Percentiles rank a stretch among this genome's conserved stretches.
phyloP scores from a whole-genome alignment of 192 early-diverging fungal species.

The Spizellomyces punctatus region DNA sequence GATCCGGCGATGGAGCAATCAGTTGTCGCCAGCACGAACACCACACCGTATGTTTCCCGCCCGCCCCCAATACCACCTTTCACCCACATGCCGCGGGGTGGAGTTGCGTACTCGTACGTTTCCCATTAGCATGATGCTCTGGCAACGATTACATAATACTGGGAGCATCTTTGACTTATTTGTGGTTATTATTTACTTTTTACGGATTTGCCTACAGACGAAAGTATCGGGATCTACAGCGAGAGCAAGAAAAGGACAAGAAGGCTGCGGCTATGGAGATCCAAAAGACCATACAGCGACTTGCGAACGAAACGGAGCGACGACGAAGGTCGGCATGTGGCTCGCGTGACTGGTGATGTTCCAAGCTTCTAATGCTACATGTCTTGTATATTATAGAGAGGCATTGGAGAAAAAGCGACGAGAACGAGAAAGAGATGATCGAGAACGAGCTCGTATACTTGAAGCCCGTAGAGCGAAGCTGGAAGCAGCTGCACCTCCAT shows the following conservation, averaged over 20 bases:
- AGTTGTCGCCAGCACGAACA: too few relatives aligned
- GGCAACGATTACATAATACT: too few relatives aligned
- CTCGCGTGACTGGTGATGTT: too few relatives aligned
- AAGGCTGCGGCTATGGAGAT: not conserved
- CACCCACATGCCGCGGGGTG: too few relatives aligned
- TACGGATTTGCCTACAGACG: not conserved
- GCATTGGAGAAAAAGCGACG: not conserved
- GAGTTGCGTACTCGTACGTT: too few relatives aligned
- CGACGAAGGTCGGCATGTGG: conserved; percentile 6
- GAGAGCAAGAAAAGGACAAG: not conserved
- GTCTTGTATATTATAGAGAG: not conserved
- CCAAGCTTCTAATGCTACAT: not conserved
- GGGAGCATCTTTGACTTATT: too few relatives aligned
- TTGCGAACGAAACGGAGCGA: conserved; percentile 13
- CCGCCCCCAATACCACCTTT: too few relatives aligned
- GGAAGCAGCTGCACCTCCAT: not conserved
- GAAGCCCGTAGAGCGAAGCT: not conserved
- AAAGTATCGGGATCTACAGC: conserved; percentile 1
- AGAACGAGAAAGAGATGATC: not conserved
- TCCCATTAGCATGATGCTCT: too few relatives aligned
- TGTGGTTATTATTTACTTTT: too few relatives aligned
- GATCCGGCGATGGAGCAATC: too few relatives aligned
- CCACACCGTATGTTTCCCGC: too few relatives aligned
- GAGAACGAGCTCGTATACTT: conserved; percentile 13
- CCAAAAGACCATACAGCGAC: conserved; percentile 1